Conservation (phyloP, 2,329 filamentous ascomycete genomes). For the Fusarium torreyae region DNA sequence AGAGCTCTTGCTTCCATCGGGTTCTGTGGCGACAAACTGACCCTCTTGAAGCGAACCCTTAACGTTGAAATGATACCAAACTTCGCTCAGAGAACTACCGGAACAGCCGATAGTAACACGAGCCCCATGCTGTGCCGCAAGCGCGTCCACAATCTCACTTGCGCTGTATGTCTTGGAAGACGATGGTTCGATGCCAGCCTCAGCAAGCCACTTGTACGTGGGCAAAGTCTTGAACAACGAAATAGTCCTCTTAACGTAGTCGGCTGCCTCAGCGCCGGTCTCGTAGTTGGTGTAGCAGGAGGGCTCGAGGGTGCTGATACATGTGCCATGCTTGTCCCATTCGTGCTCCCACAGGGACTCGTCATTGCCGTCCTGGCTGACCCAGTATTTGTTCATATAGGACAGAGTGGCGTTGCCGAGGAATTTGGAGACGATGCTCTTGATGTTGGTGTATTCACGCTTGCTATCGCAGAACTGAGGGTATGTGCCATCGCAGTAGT, state of each 20-base stretch:
- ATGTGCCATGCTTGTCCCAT: conserved; percentile 82
- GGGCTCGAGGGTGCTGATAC: conserved; percentile 78
- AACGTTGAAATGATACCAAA: conserved; percentile 76
- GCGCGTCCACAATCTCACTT: conserved; percentile 70
- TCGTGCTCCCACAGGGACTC: conserved; percentile 82
- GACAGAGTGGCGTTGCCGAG: conserved; percentile 68
- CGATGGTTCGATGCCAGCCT: conserved; percentile 72
- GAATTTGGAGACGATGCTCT: conserved; percentile 71
- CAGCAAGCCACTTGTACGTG: conserved; percentile 73
- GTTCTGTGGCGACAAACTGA: conserved; percentile 70
- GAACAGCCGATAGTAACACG: conserved; percentile 72
- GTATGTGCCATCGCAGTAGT: conserved; percentile 79
- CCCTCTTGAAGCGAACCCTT: conserved; percentile 72
- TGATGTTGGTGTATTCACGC: conserved; percentile 77
- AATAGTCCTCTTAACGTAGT: conserved; percentile 78
- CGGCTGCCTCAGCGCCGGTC: conserved; percentile 74
- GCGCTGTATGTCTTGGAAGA: conserved; percentile 71
- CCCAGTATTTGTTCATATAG: conserved; percentile 82
- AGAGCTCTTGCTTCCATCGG: conserved; percentile 67
- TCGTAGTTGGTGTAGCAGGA: conserved; percentile 76
- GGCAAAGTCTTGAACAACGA: conserved; percentile 76
- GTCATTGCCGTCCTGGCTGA: conserved; percentile 75
- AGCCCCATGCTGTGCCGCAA: conserved; percentile 68
- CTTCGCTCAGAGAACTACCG: conserved; percentile 63
- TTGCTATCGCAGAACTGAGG: conserved; percentile 75